These are phyloP conservation scores for Miamiensis avidus DNA, from an alignment of 169 alveolate genomes.

Conservation along the genomic window DNA sequence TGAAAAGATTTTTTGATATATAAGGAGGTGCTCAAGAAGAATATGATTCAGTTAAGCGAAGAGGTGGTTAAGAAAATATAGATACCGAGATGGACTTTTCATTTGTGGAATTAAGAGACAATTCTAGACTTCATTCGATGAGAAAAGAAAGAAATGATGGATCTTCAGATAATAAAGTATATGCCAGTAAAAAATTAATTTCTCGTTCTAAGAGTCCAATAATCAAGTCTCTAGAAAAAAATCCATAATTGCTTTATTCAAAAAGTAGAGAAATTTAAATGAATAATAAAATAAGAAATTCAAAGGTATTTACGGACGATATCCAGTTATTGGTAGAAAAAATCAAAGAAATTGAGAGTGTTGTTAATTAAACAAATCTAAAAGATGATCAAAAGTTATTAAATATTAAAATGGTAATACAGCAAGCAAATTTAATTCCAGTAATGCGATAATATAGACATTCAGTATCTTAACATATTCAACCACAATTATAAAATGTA, in stretches of 20 bases:
- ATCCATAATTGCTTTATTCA: not conserved
- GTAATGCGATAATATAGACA: not conserved
- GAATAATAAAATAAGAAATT: not conserved
- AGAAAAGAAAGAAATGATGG: conserved; percentile 3
- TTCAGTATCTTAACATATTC: not conserved
- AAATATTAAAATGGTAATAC: too few species aligned
- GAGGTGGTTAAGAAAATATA: conserved; percentile 1
- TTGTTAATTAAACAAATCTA: too few species aligned
- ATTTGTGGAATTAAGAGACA: conserved; percentile 17
- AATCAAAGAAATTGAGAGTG: not conserved
- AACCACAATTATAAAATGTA: too few species aligned
- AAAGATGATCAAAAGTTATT: not conserved
- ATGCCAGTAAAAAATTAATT: not conserved
- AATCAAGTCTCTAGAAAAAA: conserved; percentile 13
- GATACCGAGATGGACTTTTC: conserved; percentile 10
- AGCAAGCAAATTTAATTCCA: not conserved
- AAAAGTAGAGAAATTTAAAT: conserved; percentile 3
- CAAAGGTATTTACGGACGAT: not conserved
- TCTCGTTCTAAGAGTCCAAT: conserved; percentile 6
- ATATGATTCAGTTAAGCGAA: conserved; percentile 20
- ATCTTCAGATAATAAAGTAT: not conserved
- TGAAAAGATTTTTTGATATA: conserved; percentile 18
- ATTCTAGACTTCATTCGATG: too few species aligned
- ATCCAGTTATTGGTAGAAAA: too few species aligned
- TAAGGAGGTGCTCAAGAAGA: conserved; percentile 15